These are phyloP conservation scores for Primulina huaijiensis DNA, from an alignment of 257 asterid species.

Conservation along the genomic window DNA sequence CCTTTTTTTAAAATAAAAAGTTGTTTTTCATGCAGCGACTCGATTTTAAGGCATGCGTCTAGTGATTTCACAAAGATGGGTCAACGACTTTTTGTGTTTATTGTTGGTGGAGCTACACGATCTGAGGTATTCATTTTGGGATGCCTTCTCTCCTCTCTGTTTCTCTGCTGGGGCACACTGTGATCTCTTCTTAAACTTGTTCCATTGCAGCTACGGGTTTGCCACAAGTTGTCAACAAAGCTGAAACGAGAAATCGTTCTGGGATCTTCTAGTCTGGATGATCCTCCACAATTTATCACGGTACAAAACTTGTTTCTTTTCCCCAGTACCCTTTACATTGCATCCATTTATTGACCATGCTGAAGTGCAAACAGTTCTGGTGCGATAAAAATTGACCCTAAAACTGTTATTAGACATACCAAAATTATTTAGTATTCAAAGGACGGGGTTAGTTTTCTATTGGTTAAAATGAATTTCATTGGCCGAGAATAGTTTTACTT, in stretches of 20 bases:
- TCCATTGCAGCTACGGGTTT: slow-evolving; percentile 75
- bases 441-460: background rate
- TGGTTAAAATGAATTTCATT: slow-evolving; percentile 15
- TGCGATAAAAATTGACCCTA: background rate
- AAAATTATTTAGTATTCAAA: slow-evolving; percentile 10
- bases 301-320: slow-evolving; percentile 40
- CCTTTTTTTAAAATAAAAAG: background rate
- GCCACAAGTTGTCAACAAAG: slow-evolving; percentile 84
- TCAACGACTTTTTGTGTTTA: slow-evolving; percentile 90
- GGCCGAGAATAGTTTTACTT: background rate
- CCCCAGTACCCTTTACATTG: slow-evolving; percentile 10
- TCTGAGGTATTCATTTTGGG: slow-evolving; percentile 66
- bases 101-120: slow-evolving; percentile 98
- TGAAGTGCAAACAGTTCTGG: background rate
- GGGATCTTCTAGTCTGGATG: slow-evolving; percentile 97
- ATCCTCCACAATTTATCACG: slow-evolving; percentile 92
- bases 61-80: slow-evolving; percentile 97
- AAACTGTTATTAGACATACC: background rate
- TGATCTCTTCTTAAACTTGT: slow-evolving; percentile 15
- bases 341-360: slow-evolving; percentile 10
- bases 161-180: background rate
- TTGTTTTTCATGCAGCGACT: slow-evolving; percentile 59
- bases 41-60: slow-evolving; percentile 84
- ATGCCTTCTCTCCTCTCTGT: background rate
- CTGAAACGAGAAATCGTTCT: slow-evolving; percentile 82